phyloP scores from a whole-genome alignment of 1,139 yeast genomes.

The Blastobotrys niveus region DNA sequence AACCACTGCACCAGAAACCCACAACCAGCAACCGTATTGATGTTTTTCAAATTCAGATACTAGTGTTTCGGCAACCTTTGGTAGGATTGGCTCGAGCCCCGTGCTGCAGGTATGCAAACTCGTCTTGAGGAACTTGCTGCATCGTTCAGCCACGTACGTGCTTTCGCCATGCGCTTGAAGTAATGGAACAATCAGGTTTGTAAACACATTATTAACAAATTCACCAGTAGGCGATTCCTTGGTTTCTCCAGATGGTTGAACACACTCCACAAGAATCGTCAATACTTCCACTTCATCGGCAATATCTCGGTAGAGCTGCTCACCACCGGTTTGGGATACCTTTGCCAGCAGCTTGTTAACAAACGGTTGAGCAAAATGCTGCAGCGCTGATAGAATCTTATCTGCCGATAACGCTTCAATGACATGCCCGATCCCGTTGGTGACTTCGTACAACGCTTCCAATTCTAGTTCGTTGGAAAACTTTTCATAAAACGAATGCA shows the following conservation, averaged over 20 bases:
- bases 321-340: conserved; percentile 32
- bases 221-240: conserved; percentile 51
- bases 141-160: conserved; percentile 63
- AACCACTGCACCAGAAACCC: conserved; percentile 83
- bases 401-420: conserved; percentile 51
- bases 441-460: conserved; percentile 69
- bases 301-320: conserved; percentile 42
- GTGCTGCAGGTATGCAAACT: conserved; percentile 62
- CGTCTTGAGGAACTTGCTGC: conserved; percentile 60
- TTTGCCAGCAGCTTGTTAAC: conserved; percentile 41
- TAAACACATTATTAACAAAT: conserved; percentile 56
- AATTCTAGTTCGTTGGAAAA: conserved; percentile 53
- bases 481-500: conserved; percentile 67
- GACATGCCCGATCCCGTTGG: conserved; percentile 88
- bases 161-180: conserved; percentile 52
- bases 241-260: conserved; percentile 29
- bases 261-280: conserved; percentile 61
- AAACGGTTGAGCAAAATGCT: conserved; percentile 66
- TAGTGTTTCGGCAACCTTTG: conserved; percentile 57
- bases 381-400: conserved; percentile 40
- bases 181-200: conserved; percentile 43
- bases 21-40: conserved; percentile 74
- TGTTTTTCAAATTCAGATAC: conserved; percentile 62
- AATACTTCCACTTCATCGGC: conserved; percentile 76
- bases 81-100: conserved; percentile 58